A percentile compares a stretch with the other conserved stretches of the same genome.
Evolutionary conservation across 1,139 yeast genomes (phyloP).

Genomic region (Debaryomyces subglobosus): DNA sequence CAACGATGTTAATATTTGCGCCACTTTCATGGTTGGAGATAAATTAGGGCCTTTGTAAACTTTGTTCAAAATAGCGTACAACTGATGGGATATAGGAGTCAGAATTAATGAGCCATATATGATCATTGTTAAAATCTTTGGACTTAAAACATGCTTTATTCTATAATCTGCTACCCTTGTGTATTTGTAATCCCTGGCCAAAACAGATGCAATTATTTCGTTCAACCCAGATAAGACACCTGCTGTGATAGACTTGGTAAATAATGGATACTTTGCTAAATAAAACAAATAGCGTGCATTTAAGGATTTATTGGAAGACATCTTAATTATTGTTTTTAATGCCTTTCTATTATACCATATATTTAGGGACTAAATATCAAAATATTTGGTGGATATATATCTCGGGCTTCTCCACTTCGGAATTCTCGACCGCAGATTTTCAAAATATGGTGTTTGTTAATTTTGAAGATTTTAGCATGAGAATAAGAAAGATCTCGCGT

Average conservation of each 20-base stretch:
- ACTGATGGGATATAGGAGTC: slow-evolving; percentile 75
- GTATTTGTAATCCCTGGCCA: slow-evolving; percentile 49
- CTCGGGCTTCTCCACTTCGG: slow-evolving; percentile 1
- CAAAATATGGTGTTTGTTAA: neutral
- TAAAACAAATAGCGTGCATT: slow-evolving; percentile 38
- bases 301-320: neutral
- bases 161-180: slow-evolving; percentile 16
- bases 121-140: slow-evolving; percentile 65
- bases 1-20: slow-evolving; percentile 64
- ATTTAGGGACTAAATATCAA: neutral
- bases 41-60: slow-evolving; percentile 45
- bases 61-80: slow-evolving; percentile 50
- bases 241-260: slow-evolving; percentile 64
- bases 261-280: slow-evolving; percentile 53
- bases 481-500: neutral
- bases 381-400: neutral
- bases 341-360: neutral
- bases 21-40: slow-evolving; percentile 42
- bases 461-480: neutral
- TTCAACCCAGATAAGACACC: slow-evolving; percentile 60
- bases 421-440: neutral
- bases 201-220: slow-evolving; percentile 57
- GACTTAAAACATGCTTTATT: slow-evolving; percentile 43
- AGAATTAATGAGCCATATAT: slow-evolving; percentile 69
- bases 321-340: no score